Conservation (phyloP, 441 rosid genomes). For the Gossypium davidsonii region DNA sequence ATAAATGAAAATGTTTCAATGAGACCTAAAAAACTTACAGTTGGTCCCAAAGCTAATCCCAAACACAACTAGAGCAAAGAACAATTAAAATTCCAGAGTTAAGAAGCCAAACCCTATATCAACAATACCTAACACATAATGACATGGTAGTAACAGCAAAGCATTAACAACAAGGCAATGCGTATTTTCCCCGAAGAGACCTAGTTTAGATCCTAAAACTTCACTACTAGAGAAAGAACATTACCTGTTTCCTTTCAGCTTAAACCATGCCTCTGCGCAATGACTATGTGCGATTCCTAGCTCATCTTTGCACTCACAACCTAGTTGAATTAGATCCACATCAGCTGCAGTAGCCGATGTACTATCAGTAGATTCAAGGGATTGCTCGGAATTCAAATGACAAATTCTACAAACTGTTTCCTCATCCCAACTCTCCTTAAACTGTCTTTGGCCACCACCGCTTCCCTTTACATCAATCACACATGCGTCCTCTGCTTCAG, state of each 20-base stretch:
- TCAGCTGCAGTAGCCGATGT: slow-evolving; percentile 17
- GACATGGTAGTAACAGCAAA: neutral
- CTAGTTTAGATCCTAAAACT: neutral
- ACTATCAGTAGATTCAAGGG: slow-evolving; percentile 21
- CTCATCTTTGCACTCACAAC: slow-evolving; percentile 87
- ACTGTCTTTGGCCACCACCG: slow-evolving; percentile 20
- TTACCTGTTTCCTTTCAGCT: slow-evolving; percentile 85
- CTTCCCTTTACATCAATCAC: slow-evolving; percentile 37
- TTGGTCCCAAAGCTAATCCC: neutral
- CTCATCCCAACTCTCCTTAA: slow-evolving; percentile 33
- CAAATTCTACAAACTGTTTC: slow-evolving; percentile 78
- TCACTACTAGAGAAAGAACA: slow-evolving; percentile 2
- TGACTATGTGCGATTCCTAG: slow-evolving; percentile 69
- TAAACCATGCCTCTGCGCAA: slow-evolving; percentile 93
- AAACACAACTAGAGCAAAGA: neutral
- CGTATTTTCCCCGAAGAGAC: neutral
- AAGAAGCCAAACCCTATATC: neutral
- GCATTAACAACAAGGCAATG: neutral
- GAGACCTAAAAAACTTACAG: neutral
- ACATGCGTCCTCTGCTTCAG: slow-evolving; percentile 30
- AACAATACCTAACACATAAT: neutral
- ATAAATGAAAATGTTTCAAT: neutral
- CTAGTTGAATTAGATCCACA: slow-evolving; percentile 56
- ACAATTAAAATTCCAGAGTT: neutral
- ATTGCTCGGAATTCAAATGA: slow-evolving; percentile 59